Percentiles rank a stretch among this genome's conserved stretches.
These are phyloP conservation scores for Cladosporium colombiae DNA, from an alignment of 2,329 filamentous ascomycete species.

Conservation along the genomic window DNA sequence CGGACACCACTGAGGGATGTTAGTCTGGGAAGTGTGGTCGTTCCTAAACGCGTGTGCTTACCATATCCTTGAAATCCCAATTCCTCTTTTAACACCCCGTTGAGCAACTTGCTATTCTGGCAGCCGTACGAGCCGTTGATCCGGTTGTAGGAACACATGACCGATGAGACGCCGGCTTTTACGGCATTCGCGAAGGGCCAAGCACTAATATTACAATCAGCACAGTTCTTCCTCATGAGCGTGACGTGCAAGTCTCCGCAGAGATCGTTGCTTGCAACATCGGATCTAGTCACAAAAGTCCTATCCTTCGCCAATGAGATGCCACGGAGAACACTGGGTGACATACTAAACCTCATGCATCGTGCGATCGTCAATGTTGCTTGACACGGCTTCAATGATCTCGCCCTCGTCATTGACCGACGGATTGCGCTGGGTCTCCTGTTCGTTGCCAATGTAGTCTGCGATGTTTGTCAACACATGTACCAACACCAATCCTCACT, in stretches of 20 bases:
- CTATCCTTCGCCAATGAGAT: background rate
- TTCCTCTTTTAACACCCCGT: slow-evolving; percentile 70
- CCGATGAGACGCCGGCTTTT: slow-evolving; percentile 30
- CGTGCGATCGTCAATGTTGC: slow-evolving; percentile 55
- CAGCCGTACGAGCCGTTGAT: slow-evolving; percentile 66
- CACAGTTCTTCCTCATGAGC: background rate
- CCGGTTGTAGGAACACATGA: slow-evolving; percentile 53
- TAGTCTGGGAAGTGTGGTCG: no score
- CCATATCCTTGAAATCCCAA: slow-evolving; percentile 67
- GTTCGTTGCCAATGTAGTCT: slow-evolving; percentile 57
- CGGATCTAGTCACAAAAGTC: background rate
- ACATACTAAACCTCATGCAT: slow-evolving; percentile 57
- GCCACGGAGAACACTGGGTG: background rate
- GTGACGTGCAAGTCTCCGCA: background rate
- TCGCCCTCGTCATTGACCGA: slow-evolving; percentile 25
- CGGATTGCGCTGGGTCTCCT: slow-evolving; percentile 37
- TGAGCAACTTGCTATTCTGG: slow-evolving; percentile 64
- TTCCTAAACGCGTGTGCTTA: no score
- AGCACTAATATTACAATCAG: background rate
- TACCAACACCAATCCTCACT: slow-evolving; percentile 38
- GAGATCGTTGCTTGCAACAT: background rate
- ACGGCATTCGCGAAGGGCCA: slow-evolving; percentile 38
- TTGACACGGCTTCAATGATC: slow-evolving; percentile 38
- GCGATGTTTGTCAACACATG: slow-evolving; percentile 62
- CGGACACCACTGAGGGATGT: slow-evolving; percentile 66